phyloP scores from a whole-genome alignment of 441 rosid species.

The Gossypium davidsonii region DNA sequence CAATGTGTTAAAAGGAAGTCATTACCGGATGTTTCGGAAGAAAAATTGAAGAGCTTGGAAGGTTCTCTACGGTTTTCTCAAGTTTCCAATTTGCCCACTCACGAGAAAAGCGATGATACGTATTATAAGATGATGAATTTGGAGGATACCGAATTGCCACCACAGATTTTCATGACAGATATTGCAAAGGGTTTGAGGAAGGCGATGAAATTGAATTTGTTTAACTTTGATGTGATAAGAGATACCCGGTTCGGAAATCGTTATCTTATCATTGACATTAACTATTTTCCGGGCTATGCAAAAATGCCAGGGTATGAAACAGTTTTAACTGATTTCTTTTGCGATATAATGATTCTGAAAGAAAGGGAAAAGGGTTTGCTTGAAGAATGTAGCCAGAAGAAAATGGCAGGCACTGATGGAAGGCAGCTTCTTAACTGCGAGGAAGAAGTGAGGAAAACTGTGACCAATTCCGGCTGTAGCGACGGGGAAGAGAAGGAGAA shows the following conservation, averaged over 20 bases:
- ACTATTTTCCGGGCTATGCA: constrained; percentile 72
- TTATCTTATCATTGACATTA: constrained; percentile 60
- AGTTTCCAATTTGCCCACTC: constrained; percentile 30
- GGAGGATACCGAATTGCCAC: constrained; percentile 43
- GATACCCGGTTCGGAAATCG: constrained; percentile 45
- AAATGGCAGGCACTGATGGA: neutral
- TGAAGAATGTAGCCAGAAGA: constrained; percentile 9
- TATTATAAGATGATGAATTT: constrained; percentile 31
- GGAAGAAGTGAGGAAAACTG: constrained; percentile 18
- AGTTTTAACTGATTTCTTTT: constrained; percentile 57
- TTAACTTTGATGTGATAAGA: constrained; percentile 63
- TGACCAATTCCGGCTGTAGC: constrained; percentile 17
- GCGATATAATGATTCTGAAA: constrained; percentile 29
- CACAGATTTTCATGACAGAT: constrained; percentile 33
- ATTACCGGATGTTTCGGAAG: constrained; percentile 55
- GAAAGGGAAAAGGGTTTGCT: constrained; percentile 13
- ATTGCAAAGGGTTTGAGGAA: constrained; percentile 42
- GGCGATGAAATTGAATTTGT: constrained; percentile 50
- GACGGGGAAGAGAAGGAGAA: constrained; percentile 24
- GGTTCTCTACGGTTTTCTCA: constrained; percentile 43
- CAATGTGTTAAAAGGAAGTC: constrained; percentile 65
- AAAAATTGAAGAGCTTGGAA: constrained; percentile 34
- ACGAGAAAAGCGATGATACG: constrained; percentile 28
- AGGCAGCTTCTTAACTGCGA: constrained; percentile 14
- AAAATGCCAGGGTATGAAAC: constrained; percentile 66